These are phyloP conservation scores for Diaporthe citri DNA, from an alignment of 2,329 filamentous ascomycete genomes.

Conservation along the genomic window DNA sequence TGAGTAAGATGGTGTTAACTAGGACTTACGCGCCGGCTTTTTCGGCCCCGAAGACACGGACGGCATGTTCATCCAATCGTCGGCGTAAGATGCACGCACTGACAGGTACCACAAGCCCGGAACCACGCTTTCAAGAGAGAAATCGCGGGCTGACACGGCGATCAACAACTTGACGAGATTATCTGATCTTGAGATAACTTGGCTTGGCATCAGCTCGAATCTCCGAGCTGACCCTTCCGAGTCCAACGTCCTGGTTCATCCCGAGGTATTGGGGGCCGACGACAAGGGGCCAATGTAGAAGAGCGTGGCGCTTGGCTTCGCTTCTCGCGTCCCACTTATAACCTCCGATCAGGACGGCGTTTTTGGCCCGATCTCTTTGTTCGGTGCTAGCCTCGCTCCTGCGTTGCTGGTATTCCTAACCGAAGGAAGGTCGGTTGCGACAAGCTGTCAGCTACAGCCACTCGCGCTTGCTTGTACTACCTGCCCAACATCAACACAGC, in stretches of 20 bases:
- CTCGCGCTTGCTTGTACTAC: background rate
- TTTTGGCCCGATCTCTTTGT: background rate
- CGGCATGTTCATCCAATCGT: background rate
- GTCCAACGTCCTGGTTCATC: constrained; percentile 10
- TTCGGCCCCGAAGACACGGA: background rate
- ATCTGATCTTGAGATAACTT: constrained; percentile 14
- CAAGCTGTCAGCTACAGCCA: background rate
- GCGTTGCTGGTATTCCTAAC: background rate
- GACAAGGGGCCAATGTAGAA: background rate
- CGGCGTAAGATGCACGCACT: background rate
- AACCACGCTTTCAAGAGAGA: background rate
- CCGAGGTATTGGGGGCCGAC: constrained; percentile 14
- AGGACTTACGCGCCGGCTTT: background rate
- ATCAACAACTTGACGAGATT: background rate
- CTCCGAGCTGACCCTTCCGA: constrained; percentile 11
- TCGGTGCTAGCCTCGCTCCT: constrained; percentile 6
- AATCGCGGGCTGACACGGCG: background rate
- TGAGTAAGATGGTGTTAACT: background rate
- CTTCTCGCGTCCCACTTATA: background rate
- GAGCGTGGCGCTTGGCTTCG: constrained; percentile 16
- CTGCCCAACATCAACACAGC: background rate
- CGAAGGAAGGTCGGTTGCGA: background rate
- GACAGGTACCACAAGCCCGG: background rate
- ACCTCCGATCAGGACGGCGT: constrained; percentile 11
- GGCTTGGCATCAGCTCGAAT: constrained; percentile 18